phyloP scores from a whole-genome alignment of 805 yeast species.

The Zygotorulaspora florentina region DNA sequence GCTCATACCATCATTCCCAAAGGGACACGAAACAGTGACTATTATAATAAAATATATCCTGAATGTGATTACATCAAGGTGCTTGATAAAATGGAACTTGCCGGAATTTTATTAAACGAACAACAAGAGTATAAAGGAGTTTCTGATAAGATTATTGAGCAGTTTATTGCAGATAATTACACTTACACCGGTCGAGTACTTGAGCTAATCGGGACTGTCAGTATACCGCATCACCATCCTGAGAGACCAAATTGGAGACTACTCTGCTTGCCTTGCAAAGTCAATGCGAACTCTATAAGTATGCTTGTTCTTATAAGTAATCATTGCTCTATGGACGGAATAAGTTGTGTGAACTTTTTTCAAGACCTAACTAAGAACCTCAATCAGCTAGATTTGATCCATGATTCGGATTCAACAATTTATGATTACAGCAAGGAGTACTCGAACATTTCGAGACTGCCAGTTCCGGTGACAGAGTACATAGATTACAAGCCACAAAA shows the following conservation, averaged over 20 bases:
- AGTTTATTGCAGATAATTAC: slow-evolving; percentile 13
- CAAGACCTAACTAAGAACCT: slow-evolving; percentile 16
- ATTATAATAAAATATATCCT: slow-evolving; percentile 19
- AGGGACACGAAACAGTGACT: slow-evolving; percentile 17
- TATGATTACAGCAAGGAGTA: slow-evolving; percentile 18
- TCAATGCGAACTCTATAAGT: slow-evolving; percentile 1
- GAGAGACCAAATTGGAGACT: slow-evolving; percentile 28
- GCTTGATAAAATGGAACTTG: slow-evolving; percentile 13
- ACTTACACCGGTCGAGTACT: slow-evolving; percentile 11
- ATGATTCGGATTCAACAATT: not conserved
- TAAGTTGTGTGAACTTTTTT: slow-evolving; percentile 20
- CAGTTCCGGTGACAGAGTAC: slow-evolving; percentile 22
- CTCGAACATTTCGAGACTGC: slow-evolving; percentile 13
- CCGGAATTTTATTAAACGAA: slow-evolving; percentile 23
- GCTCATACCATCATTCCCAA: slow-evolving; percentile 20
- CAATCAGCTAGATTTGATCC: not conserved
- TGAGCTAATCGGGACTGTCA: slow-evolving; percentile 15
- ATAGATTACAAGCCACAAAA: slow-evolving; percentile 19
- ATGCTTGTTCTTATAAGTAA: slow-evolving; percentile 22
- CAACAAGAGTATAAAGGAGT: slow-evolving; percentile 19
- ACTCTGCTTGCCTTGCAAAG: slow-evolving; percentile 13
- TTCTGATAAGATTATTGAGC: slow-evolving; percentile 6
- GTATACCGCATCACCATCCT: slow-evolving; percentile 18
- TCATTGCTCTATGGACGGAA: slow-evolving; percentile 27
- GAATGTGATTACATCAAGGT: slow-evolving; percentile 26